Base-by-base conservation (phyloP, 805 yeast genomes). In the Starmera caribaea region DNA sequence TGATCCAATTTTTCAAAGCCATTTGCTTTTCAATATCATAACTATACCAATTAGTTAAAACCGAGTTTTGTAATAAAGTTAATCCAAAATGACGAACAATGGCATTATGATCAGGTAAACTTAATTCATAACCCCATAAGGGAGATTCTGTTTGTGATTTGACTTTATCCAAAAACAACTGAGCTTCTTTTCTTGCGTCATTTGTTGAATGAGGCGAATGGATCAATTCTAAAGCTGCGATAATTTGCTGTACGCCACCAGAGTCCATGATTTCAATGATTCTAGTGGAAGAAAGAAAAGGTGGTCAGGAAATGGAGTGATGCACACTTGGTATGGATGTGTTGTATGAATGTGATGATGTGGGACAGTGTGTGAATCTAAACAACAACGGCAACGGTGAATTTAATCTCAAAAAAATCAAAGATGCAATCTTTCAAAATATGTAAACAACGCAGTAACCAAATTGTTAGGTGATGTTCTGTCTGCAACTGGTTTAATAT, bases 41-140 rank as follows among this genome's bases (percentile, higher is more conserved):
- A 34, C 68, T 63, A 27, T 64, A 60, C 69, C 74, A 75, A 36
- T 67, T 64, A 34, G 62, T 59, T 42, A 72, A 70, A 41, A 90
- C 76, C 16, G 96, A 76, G 49, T 78, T 68, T 47, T 87, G 86
- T 27, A 92, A 62, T 44, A 92, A 62, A 14, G 90, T 79, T 32
- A 92, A 65, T 0, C 98, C 98, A 58, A 79, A 92, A 59, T 94
- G 97, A 45, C 96, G 77, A 17, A 89, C 88, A 24, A 86, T 77
- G 47, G 69, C 74, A 54, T 81, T 73, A 66, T 48, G 78, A 65
- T 62, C 74, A 65, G 57, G 77, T 21, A 75, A 55, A 1, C 95
- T 87, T 42, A 92, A 69, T 57, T 83, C 87, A 60, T 81, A 90
- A 3, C 97, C 97, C 89, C 95, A 87, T 45, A 66, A 75, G 0